A percentile compares a stretch with the other conserved stretches of the same genome.
phyloP scores from a whole-genome alignment of 2,329 filamentous ascomycete genomes.

The Camillea tinctor region DNA sequence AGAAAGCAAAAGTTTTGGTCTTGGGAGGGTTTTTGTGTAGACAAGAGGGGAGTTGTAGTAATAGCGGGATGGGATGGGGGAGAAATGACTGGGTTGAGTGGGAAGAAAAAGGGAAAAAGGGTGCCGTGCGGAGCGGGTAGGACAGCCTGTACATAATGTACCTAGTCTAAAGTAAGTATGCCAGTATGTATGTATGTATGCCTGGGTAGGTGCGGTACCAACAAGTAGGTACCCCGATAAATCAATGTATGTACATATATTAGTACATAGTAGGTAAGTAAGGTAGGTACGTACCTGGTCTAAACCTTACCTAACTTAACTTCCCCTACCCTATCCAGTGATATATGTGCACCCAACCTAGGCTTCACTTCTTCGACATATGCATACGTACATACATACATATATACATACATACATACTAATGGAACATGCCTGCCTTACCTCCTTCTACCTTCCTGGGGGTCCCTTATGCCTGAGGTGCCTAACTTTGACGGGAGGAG shows the following conservation, averaged over 20 bases:
- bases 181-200: not conserved
- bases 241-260: not conserved
- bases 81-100: not conserved
- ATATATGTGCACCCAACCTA: no score
- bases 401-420: not conserved
- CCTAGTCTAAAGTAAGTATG: not conserved
- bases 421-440: no score
- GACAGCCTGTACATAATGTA: not conserved
- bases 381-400: no score
- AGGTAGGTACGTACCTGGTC: not conserved
- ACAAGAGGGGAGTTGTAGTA: slow-evolving; percentile 11
- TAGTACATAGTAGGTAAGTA: not conserved
- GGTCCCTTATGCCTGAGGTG: not conserved
- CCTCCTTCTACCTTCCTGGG: no score
- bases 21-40: slow-evolving; percentile 25
- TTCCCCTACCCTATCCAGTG: no score
- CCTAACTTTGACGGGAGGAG: not conserved
- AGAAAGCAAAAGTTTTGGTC: slow-evolving; percentile 25
- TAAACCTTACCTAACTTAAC: no score
- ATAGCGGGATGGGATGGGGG: not conserved
- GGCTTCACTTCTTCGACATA: not conserved
- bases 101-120: not conserved
- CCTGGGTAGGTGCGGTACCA: not conserved
- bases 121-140: slow-evolving; percentile 19
- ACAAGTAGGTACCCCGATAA: not conserved